Base-by-base conservation (phyloP, 1,284 basidiomycete genomes). In the Mycena citricolor region DNA sequence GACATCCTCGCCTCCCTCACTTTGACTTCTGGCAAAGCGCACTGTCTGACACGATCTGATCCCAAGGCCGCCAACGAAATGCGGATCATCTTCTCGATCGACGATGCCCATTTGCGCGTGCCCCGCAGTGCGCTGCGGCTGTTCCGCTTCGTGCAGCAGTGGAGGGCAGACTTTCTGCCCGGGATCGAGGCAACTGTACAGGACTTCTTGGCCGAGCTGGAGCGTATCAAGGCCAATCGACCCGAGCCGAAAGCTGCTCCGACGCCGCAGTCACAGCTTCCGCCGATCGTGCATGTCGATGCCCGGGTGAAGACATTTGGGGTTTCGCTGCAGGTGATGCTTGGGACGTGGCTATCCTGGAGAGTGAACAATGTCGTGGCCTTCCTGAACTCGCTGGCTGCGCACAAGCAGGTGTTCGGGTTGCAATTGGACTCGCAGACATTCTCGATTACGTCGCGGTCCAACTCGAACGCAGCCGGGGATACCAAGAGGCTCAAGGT, bases 261-360 rank as follows among this genome's bases (percentile, higher is more conserved):
- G 10, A n/a, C 26, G 11, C 26, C 11, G 26, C 26, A 29, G 11
- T 49, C 61, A 17, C 57, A 57, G 11, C 60, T 51, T 24, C 55
- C 39, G 25, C 54, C 62, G 5, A 59, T 61, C 32, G 53, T 79
- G 32, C 73, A 81, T 32, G 44, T 86, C 11, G 76, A 83, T 53
- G 67, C 74, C 5, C 66, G 71, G 25, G 45, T 87, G 6, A 54
- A 52, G 12, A 43, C 47, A 19, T 46, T 52, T 30, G 73, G 73
- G 23, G 67, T 86, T 8, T 77, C 76, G 5, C 70, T 90, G 2
- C 87, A 89, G 56, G 80, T 90, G 32, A 88, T 90, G 83, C 85
- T 81, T 50, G 86, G 86, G 13, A 90, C 86, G 1, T 91, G 88
- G 88, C 62, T 90, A 19, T 80, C 83, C 13, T 89, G 83, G 85